Base-by-base conservation (phyloP, 1,139 yeast species). In the Candida labiduridarum region DNA sequence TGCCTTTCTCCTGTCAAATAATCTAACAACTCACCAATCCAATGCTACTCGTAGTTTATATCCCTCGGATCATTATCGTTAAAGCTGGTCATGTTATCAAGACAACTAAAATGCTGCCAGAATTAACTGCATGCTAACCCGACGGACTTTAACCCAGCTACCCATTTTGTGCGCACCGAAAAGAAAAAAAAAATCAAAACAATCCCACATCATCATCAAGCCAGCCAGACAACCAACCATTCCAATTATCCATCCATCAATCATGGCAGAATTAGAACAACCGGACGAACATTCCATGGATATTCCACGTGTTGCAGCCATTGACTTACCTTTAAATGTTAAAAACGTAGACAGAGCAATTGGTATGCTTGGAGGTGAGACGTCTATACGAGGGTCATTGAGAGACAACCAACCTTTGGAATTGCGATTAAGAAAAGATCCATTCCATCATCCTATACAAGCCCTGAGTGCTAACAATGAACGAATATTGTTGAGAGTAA, bases 291-390 rank as follows among this genome's bases (percentile, higher is more conserved):
- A 78, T 59, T 79, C 88, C 11, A 67, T 87, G 65, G 94, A 87
- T 60, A 76, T 87, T 3, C 95, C 96, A n/a, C 86, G 85, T 59
- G 82, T 84, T 35, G 73, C 88, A 10, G 80, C 90, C 3, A 78
- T 94, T 25, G 99, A 94, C 63, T 78, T 88, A 54, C 99, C 99
- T 0, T 73, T 90, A 36, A 76, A 78, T 22, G 94, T 94, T 11
- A 74, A 77, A 41, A 81, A 90, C 63, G 68, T 77, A 1, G 78
- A 77, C 25, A 78, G 76, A 52, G 97, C 96, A 0, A 69, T 91
- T 6, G 67, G 67, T 2, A 82, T 89, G 85, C 79, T 92, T 41
- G 98, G 98, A 2, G 97, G 97, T 0, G 68, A 74, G 33, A 70
- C 73, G 52, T 78, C 65, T 67, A 67, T 82, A 12, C 59, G 73